phyloP scores from a whole-genome alignment of 495 filamentous ascomycete genomes.

The Cercophora newfieldiana region DNA sequence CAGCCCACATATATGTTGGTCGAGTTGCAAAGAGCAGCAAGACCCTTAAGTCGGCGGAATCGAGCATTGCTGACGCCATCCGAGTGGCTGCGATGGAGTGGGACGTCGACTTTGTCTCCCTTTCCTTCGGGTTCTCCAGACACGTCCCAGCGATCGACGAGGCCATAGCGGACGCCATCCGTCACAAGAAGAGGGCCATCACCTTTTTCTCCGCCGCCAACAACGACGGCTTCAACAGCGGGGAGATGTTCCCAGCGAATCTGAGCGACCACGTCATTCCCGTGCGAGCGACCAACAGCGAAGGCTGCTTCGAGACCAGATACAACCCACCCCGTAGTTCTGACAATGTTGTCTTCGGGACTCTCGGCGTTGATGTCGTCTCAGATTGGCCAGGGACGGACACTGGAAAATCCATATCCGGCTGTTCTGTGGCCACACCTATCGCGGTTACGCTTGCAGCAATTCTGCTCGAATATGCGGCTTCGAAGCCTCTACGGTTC shows the following conservation, averaged over 20 bases:
- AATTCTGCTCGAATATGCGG: conserved; percentile 12
- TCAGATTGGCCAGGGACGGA: conserved; percentile 11
- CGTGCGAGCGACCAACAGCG: conserved; percentile 5
- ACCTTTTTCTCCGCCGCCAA: conserved; percentile 13
- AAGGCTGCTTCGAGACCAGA: conserved; percentile 4
- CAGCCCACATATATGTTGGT: conserved; percentile 21
- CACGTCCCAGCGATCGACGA: background rate
- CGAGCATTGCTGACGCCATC: conserved; percentile 3
- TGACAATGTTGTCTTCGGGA: conserved; percentile 15
- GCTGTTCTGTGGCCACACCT: conserved; percentile 12
- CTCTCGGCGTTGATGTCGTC: conserved; percentile 17
- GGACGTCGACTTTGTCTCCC: conserved; percentile 17
- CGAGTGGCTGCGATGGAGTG: conserved; percentile 9
- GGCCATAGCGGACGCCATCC: background rate
- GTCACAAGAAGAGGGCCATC: conserved; percentile 3
- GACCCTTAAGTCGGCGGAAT: background rate
- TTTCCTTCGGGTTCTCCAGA: background rate
- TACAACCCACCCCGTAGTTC: conserved; percentile 11
- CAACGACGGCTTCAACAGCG: conserved; percentile 13
- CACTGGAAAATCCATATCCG: background rate
- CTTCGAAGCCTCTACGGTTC: background rate
- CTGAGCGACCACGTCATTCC: conserved; percentile 12
- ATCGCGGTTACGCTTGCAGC: conserved; percentile 2
- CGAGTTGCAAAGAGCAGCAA: conserved; percentile 17
- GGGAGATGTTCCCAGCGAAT: conserved; percentile 18